Base-by-base conservation (phyloP, 2,329 filamentous ascomycete genomes). In the Salinomyces thailandicus region DNA sequence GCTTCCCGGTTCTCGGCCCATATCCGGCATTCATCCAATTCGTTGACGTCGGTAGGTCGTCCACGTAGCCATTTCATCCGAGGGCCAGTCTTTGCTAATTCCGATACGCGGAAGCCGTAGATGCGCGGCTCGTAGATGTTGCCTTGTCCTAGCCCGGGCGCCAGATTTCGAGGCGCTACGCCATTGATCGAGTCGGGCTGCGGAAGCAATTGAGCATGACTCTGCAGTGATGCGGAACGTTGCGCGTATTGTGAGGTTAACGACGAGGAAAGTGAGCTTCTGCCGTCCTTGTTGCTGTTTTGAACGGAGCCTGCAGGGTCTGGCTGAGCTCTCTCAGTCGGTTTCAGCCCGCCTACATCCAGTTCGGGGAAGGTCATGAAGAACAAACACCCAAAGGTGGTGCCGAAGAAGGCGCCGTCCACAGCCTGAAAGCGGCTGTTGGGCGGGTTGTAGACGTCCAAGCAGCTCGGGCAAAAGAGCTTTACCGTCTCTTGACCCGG, bases 321-420 rank as follows among this genome's bases (percentile, higher is more conserved):
- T 18, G 37, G 13, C 3, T 9, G 22, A 26, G 22, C 9, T n/a
- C n/a, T 26, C 22, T 26, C 22, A 9, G 22, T 8, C 5, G 45
- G 38, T 29, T 43, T 46, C 20, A 38, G 44, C 42, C 60, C 61
- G 54, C 69, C 69, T 41, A 96, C 77, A 50, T 95, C 86, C 55
- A 95, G 82, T 57, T 98, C 91, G 22, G 91, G 89, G 62, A 96
- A 98, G 26, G 89, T 98, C 69, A 98, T 89, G 59, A 98, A 85
- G 67, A 98, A 98, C 41, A 98, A 77, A 31, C 86, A 86, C 43
- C 87, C 87, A 60, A 98, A 98, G 0, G 91, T 98, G 36, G 91
- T 89, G 32, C 91, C 91, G 56, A 98, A 98, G 68, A 96, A 98
- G 31, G 91, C 91, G 36, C 91, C 91, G 51, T 98, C 91, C 20